phyloP scores from a whole-genome alignment of 2,329 filamentous ascomycete species.

The Alternaria metachromatica region DNA sequence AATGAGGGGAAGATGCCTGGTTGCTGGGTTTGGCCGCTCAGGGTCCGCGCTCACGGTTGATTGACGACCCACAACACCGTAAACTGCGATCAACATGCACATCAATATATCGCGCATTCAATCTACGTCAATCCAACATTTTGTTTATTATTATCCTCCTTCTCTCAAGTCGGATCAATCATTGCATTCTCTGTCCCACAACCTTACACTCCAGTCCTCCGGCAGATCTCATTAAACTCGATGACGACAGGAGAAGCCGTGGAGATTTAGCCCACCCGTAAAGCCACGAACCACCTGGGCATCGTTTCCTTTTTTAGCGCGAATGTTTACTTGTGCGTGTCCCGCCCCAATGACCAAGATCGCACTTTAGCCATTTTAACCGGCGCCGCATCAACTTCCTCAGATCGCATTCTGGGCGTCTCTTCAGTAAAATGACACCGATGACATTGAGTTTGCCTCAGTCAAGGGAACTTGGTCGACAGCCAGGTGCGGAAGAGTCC shows the following conservation, averaged over 20 bases:
- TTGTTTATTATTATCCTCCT: neutral
- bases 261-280: neutral
- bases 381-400: neutral
- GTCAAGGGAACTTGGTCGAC: neutral
- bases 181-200: neutral
- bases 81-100: slow-evolving; percentile 13
- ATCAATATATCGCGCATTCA: slow-evolving; percentile 8
- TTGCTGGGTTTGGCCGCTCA: slow-evolving; percentile 19
- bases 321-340: neutral
- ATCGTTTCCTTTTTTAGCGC: neutral
- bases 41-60: slow-evolving; percentile 10
- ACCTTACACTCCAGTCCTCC: neutral
- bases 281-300: slow-evolving; percentile 3
- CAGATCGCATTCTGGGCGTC: neutral
- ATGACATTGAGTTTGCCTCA: neutral
- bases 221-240: neutral
- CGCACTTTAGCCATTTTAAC: slow-evolving; percentile 10
- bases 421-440: neutral
- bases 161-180: neutral
- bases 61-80: slow-evolving; percentile 10
- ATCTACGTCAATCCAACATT: neutral
- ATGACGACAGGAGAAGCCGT: slow-evolving; percentile 5
- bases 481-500: neutral
- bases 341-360: neutral
- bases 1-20: slow-evolving; percentile 7